Conservation (phyloP, 306 rosid species). For the Benincasa hispida region DNA sequence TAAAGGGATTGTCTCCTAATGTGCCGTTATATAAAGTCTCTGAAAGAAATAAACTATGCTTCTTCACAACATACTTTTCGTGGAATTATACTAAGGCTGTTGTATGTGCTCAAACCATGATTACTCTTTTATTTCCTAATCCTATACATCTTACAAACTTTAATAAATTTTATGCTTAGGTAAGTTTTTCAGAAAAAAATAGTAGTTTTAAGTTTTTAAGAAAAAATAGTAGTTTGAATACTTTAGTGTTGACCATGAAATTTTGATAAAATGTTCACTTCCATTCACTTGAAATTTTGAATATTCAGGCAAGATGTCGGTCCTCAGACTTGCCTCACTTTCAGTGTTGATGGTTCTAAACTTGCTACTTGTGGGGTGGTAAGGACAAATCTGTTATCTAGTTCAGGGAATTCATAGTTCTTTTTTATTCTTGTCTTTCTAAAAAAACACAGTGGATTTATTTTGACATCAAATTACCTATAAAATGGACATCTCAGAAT, state of each 20-base stretch:
- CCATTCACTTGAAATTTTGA: neutral
- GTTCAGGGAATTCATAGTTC: too few relatives aligned
- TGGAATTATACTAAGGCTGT: constrained; percentile 78
- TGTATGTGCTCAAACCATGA: constrained; percentile 37
- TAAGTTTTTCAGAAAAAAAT: neutral
- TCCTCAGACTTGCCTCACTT: too few relatives aligned
- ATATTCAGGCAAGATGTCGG: too few relatives aligned
- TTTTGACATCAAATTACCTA: too few relatives aligned
- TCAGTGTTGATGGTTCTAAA: too few relatives aligned
- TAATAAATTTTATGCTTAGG: neutral
- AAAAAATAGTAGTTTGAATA: neutral
- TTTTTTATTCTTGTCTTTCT: too few relatives aligned
- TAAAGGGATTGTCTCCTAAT: constrained; percentile 67
- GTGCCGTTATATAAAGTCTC: constrained; percentile 86
- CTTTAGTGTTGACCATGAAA: neutral
- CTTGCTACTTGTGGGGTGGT: too few relatives aligned
- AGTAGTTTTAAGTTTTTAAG: too few relatives aligned
- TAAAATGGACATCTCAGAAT: too few relatives aligned
- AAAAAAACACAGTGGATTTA: too few relatives aligned
- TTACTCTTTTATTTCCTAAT: constrained; percentile 14
- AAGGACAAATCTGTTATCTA: too few relatives aligned
- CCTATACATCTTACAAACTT: neutral
- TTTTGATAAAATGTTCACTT: neutral
- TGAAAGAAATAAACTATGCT: constrained; percentile 94
- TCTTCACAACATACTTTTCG: constrained; percentile 84